Conservation (phyloP, 345 rosid genomes). For the Lagerstroemia speciosa region DNA sequence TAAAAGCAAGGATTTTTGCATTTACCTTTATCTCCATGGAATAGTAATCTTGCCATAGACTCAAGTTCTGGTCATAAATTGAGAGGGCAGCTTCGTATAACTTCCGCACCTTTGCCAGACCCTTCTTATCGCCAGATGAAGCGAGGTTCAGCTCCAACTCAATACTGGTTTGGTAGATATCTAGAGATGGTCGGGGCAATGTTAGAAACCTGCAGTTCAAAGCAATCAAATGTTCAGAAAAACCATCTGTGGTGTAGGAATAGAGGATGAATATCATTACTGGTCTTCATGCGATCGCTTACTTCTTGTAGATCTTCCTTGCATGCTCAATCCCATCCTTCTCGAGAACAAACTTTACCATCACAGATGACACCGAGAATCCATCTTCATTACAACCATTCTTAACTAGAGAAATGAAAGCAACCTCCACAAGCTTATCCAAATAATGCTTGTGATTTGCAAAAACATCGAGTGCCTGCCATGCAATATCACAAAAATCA, state of each 20-base stretch:
- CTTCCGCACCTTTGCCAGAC: constrained; percentile 51
- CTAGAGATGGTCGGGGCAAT: constrained; percentile 71
- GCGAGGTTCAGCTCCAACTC: constrained; percentile 69
- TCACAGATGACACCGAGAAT: constrained; percentile 57
- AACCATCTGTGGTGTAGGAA: neutral
- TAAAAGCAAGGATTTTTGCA: neutral
- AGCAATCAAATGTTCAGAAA: neutral
- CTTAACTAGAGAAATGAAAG: constrained; percentile 47
- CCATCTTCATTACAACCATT: constrained; percentile 43
- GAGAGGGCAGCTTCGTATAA: constrained; percentile 73
- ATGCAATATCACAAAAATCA: neutral
- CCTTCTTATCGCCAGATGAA: constrained; percentile 42
- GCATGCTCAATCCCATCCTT: constrained; percentile 55
- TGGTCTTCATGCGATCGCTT: constrained; percentile 7
- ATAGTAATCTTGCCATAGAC: constrained; percentile 70
- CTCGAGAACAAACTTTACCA: constrained; percentile 52
- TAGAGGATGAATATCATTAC: neutral
- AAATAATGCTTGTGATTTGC: constrained; percentile 37
- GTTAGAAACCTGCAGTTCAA: constrained; percentile 56
- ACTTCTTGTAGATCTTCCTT: constrained; percentile 64
- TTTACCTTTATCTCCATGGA: constrained; percentile 60
- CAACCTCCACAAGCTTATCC: constrained; percentile 60
- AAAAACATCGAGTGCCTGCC: constrained; percentile 68
- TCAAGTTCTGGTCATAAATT: constrained; percentile 44
- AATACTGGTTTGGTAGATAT: constrained; percentile 54